Percentiles rank a stretch among this genome's conserved stretches.
phyloP scores from a whole-genome alignment of 768 basidiomycete genomes.

The Auricularia heimuer region DNA sequence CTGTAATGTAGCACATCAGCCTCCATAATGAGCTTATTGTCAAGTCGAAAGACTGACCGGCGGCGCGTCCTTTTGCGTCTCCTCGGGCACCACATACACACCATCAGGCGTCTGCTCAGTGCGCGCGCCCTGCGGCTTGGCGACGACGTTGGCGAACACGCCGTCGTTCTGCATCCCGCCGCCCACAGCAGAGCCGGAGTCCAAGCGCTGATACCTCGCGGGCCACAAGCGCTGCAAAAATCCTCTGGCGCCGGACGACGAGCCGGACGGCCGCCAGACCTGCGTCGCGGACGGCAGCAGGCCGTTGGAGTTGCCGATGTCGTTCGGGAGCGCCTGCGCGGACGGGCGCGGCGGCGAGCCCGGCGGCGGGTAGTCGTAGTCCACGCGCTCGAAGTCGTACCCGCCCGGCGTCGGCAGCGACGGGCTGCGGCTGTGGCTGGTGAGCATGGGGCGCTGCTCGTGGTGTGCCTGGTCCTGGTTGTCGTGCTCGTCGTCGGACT shows the following conservation, averaged over 20 bases:
- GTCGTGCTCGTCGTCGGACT: background rate
- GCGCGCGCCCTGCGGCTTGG: slow-evolving; percentile 51
- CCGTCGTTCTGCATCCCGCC: slow-evolving; percentile 82
- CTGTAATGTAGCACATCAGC: slow-evolving; percentile 26
- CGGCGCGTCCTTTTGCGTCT: slow-evolving; percentile 69
- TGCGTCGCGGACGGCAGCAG: slow-evolving; percentile 40
- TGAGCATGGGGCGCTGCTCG: background rate
- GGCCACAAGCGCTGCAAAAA: slow-evolving; percentile 54
- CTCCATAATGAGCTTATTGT: background rate
- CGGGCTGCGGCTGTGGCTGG: background rate
- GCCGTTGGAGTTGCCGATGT: slow-evolving; percentile 67
- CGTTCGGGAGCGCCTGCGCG: slow-evolving; percentile 48
- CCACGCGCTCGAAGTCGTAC: slow-evolving; percentile 72
- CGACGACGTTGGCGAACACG: slow-evolving; percentile 89
- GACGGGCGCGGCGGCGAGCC: slow-evolving; percentile 65
- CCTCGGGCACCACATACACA: slow-evolving; percentile 64
- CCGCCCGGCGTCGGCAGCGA: slow-evolving; percentile 28
- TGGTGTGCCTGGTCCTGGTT: background rate
- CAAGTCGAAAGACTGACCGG: slow-evolving; percentile 52
- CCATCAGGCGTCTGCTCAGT: slow-evolving; percentile 13
- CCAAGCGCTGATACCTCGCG: slow-evolving; percentile 46
- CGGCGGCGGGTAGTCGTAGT: slow-evolving; percentile 70
- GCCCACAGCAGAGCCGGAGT: slow-evolving; percentile 38
- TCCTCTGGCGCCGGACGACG: slow-evolving; percentile 33
- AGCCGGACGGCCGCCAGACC: slow-evolving; percentile 22